Percentiles rank a stretch among this genome's conserved stretches.
Evolutionary conservation across 176 grass and related monocot genomes (phyloP).

Genomic region (Aegilops bicornis): DNA sequence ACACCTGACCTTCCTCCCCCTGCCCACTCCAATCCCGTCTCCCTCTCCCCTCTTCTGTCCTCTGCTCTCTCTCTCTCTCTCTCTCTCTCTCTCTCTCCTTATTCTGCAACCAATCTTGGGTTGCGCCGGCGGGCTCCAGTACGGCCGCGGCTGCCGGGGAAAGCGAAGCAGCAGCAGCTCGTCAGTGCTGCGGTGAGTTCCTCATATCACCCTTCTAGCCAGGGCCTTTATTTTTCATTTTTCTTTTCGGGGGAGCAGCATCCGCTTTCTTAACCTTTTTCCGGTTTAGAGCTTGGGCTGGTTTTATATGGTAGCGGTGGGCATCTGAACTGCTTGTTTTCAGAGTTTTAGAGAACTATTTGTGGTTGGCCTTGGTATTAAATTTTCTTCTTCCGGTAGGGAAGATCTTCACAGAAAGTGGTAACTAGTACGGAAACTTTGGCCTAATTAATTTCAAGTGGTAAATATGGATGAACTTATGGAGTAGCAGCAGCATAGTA

Average conservation of each 20-base stretch:
- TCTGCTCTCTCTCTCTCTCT: slow-evolving; percentile 15
- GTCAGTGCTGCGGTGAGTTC: slow-evolving; percentile 31
- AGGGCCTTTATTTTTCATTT: background rate
- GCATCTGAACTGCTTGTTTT: background rate
- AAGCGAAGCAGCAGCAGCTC: background rate
- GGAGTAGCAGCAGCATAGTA: no score
- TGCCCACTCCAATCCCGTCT: slow-evolving; percentile 25
- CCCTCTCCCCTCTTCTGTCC: background rate
- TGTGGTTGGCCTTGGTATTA: background rate
- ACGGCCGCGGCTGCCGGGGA: background rate
- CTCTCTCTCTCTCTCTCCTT: background rate
- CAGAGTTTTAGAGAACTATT: background rate
- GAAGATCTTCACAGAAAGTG: background rate
- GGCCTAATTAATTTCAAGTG: background rate
- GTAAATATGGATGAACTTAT: background rate
- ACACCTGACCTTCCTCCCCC: background rate
- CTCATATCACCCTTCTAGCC: background rate
- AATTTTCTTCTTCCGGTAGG: background rate
- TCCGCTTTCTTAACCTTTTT: background rate
- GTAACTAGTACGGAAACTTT: background rate
- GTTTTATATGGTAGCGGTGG: background rate
- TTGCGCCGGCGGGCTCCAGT: background rate
- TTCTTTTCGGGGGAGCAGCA: background rate
- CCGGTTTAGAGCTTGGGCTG: background rate
- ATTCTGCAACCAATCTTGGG: background rate